phyloP scores from a whole-genome alignment of 1,284 basidiomycete genomes.

The Anthracocystis walkeri region DNA sequence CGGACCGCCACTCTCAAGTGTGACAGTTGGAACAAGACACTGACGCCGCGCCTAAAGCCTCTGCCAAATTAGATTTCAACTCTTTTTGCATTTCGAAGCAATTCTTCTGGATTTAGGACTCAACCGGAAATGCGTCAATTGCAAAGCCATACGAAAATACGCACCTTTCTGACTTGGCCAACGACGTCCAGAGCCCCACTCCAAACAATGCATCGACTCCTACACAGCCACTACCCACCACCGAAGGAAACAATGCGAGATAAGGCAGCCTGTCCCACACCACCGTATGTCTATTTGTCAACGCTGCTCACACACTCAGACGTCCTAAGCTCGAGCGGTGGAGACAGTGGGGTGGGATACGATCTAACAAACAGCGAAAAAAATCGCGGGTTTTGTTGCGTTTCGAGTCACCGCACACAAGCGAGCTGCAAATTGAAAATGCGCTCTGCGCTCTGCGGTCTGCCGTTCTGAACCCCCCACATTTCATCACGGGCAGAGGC shows the following conservation, averaged over 20 bases:
- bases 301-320: too few relatives aligned
- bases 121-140: conserved; percentile 24
- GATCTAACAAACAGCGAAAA: too few relatives aligned
- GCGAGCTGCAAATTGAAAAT: too few relatives aligned
- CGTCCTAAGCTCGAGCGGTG: too few relatives aligned
- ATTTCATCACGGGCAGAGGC: neutral
- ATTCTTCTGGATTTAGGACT: conserved; percentile 37
- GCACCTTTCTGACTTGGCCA: conserved; percentile 1
- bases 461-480: too few relatives aligned
- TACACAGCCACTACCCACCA: conserved; percentile 1
- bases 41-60: conserved; percentile 5
- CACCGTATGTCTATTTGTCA: too few relatives aligned
- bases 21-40: neutral
- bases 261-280: too few relatives aligned
- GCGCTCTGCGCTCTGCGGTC: too few relatives aligned
- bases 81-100: neutral
- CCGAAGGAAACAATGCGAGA: too few relatives aligned
- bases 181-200: neutral
- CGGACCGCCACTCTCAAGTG: neutral
- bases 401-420: neutral
- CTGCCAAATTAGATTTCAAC: neutral
- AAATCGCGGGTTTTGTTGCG: neutral
- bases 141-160: conserved; percentile 22
- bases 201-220: neutral
- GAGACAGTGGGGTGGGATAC: too few relatives aligned